A percentile compares a stretch with the other conserved stretches of the same genome.
These are phyloP conservation scores for Iris macrosiphon DNA, from an alignment of 106 monocot species.

Conservation along the genomic window DNA sequence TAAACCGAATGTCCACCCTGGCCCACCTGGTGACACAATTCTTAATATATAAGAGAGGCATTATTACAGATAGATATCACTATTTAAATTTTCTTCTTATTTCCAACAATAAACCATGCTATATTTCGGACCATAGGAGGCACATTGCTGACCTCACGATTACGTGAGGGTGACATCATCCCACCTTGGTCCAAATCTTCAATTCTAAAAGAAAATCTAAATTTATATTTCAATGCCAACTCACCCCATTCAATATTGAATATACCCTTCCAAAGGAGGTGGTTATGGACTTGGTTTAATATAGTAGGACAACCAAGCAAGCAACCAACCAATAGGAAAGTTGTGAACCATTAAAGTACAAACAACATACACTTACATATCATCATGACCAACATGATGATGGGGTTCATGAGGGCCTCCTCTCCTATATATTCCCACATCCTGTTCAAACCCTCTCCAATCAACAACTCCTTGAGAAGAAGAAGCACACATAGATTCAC, in stretches of 20 bases:
- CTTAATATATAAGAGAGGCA: too few species aligned
- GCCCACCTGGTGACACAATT: too few species aligned
- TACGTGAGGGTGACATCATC: slow-evolving; percentile 12
- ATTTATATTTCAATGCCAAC: neutral
- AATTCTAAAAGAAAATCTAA: neutral
- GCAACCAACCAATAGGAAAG: neutral
- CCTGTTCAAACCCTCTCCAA: slow-evolving; percentile 6
- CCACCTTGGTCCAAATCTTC: neutral
- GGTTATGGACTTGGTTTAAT: too few species aligned
- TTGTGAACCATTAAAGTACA: neutral
- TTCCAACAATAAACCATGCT: too few species aligned
- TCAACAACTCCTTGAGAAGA: slow-evolving; percentile 6
- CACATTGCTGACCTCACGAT: slow-evolving; percentile 4
- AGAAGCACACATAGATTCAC: neutral
- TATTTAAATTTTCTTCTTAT: too few species aligned
- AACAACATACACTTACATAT: neutral
- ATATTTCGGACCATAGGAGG: too few species aligned
- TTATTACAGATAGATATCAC: too few species aligned
- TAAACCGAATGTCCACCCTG: too few species aligned
- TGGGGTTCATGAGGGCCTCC: neutral
- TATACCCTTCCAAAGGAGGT: neutral
- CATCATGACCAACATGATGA: slow-evolving; percentile 16
- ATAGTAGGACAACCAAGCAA: too few species aligned
- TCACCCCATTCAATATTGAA: neutral
- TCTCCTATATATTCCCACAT: slow-evolving; percentile 17